A percentile compares a stretch with the other conserved stretches of the same genome.
phyloP scores from a whole-genome alignment of 2,329 filamentous ascomycete genomes.

The Sporothrix mexicana region DNA sequence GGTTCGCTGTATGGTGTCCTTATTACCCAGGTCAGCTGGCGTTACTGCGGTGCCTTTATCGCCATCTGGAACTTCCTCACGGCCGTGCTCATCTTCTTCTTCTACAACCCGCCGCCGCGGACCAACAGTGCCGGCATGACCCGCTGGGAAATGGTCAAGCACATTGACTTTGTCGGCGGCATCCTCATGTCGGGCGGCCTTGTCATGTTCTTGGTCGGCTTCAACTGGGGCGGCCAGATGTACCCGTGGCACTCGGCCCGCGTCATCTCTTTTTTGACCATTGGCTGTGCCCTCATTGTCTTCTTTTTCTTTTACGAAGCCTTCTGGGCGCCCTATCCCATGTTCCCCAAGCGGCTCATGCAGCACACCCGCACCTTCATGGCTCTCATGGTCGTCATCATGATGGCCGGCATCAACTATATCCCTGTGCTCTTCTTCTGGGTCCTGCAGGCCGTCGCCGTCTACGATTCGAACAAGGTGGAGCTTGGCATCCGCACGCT shows the following conservation, averaged over 20 bases:
- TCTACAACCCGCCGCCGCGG: constrained; percentile 24
- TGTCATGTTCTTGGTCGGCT: constrained; percentile 30
- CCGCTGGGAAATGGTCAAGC: constrained; percentile 24
- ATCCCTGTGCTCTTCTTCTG: constrained; percentile 27
- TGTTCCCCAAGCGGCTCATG: constrained; percentile 19
- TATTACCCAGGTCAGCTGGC: constrained; percentile 18
- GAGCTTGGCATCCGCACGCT: constrained; percentile 25
- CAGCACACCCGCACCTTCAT: constrained; percentile 15
- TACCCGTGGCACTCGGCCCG: constrained; percentile 29
- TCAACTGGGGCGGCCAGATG: constrained; percentile 33
- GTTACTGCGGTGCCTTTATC: constrained; percentile 12
- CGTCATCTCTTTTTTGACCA: constrained; percentile 29
- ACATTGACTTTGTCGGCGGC: constrained; percentile 30
- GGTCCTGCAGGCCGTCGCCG: constrained; percentile 24
- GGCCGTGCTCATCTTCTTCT: constrained; percentile 20
- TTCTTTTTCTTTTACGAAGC: constrained; percentile 8
- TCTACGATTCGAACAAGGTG: constrained; percentile 1
- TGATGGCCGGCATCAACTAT: constrained; percentile 28
- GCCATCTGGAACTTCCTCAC: constrained; percentile 22
- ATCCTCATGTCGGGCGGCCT: constrained; percentile 30
- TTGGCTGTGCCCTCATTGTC: constrained; percentile 9
- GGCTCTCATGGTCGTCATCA: constrained; percentile 25
- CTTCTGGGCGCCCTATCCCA: constrained; percentile 19
- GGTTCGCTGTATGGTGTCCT: constrained; percentile 20
- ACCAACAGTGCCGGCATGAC: constrained; percentile 6